Conservation (phyloP, 202 grass and related monocot genomes). For the Setaria italica region DNA sequence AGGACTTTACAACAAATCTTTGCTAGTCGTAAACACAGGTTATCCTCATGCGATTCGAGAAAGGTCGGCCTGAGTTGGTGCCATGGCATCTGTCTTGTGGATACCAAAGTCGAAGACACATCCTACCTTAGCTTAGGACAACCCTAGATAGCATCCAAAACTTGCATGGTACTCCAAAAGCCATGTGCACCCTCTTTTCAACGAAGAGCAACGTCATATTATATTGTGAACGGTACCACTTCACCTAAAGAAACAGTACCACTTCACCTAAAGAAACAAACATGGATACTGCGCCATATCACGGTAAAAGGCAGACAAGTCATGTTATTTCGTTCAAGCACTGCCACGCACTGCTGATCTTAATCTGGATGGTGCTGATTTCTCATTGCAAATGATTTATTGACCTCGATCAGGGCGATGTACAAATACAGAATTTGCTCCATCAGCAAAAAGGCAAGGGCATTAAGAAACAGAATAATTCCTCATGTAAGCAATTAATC, state of each 20-base stretch:
- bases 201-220: background rate
- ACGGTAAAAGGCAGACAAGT: background rate
- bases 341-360: background rate
- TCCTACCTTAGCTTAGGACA: too few relatives aligned
- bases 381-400: background rate
- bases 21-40: background rate
- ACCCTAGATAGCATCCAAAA: background rate
- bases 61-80: background rate
- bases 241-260: background rate
- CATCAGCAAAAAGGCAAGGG: background rate
- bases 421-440: background rate
- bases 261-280: background rate
- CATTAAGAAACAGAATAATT: background rate
- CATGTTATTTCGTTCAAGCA: background rate
- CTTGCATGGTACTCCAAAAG: conserved; percentile 12
- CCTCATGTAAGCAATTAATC: background rate
- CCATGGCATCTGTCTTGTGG: background rate
- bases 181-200: background rate
- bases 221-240: background rate
- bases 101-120: background rate
- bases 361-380: background rate
- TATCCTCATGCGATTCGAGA: background rate
- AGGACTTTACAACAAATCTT: background rate
- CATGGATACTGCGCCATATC: background rate
- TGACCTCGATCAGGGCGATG: background rate